Evolutionary conservation across 257 asterid genomes (phyloP).

Genomic region (Nicotiana noctiflora): DNA sequence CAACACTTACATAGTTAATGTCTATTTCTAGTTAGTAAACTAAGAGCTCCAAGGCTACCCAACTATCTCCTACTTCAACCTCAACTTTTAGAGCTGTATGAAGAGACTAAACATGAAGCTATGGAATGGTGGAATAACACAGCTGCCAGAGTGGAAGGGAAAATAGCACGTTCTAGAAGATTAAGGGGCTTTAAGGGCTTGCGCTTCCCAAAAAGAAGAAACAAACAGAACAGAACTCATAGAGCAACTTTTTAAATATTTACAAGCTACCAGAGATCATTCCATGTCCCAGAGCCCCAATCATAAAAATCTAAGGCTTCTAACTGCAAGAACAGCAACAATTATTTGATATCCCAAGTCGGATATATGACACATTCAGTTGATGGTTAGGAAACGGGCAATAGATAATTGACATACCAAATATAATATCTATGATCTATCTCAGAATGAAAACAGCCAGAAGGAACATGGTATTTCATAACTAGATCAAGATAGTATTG

Average conservation of each 20-base stretch:
- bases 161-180: not conserved
- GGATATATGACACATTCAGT: not conserved
- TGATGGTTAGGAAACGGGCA: not conserved
- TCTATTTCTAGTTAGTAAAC: not conserved
- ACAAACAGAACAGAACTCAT: not conserved
- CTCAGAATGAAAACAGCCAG: slow-evolving; percentile 21
- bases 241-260: not conserved
- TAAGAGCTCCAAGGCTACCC: not conserved
- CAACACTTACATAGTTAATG: not conserved
- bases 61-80: not conserved
- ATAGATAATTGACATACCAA: slow-evolving; percentile 37
- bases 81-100: not conserved
- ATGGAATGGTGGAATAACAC: not conserved
- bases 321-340: not conserved
- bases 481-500: not conserved
- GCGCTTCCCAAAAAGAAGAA: not conserved
- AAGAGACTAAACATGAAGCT: not conserved
- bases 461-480: not conserved
- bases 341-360: not conserved
- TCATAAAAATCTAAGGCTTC: not conserved
- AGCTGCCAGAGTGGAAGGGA: not conserved
- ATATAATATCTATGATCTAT: slow-evolving; percentile 46
- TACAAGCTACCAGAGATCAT: not conserved
- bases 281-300: not conserved
- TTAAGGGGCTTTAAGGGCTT: not conserved